These are phyloP conservation scores for Aspergillus pseudonomiae DNA, from an alignment of 2,329 filamentous ascomycete genomes.

Conservation along the genomic window DNA sequence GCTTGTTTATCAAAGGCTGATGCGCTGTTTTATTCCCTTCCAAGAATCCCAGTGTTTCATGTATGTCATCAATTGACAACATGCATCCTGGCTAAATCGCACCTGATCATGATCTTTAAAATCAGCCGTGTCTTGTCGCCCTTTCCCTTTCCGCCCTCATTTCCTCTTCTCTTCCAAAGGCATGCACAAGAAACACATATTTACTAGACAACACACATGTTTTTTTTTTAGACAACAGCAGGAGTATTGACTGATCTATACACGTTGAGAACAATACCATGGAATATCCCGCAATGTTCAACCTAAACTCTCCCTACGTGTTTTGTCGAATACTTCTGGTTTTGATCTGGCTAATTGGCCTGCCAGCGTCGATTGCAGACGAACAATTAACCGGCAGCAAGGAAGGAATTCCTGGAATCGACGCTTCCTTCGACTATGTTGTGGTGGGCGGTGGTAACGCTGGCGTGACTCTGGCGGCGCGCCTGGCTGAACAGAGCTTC, in stretches of 20 bases:
- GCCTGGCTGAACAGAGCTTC: conserved; percentile 53
- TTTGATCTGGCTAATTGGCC: neutral
- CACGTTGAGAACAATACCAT: neutral
- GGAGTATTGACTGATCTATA: neutral
- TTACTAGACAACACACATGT: neutral
- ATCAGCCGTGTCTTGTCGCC: neutral
- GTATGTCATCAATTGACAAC: neutral
- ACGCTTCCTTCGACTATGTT: conserved; percentile 33
- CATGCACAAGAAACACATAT: neutral
- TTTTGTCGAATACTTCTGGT: neutral
- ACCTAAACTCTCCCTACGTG: neutral
- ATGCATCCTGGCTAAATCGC: neutral
- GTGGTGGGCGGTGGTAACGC: conserved; percentile 44
- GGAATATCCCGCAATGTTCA: neutral
- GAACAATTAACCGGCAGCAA: neutral
- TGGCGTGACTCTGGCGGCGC: conserved; percentile 49
- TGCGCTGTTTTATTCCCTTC: neutral
- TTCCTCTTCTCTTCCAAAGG: neutral
- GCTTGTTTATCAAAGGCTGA: neutral
- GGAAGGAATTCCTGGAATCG: conserved; percentile 13
- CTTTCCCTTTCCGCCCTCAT: neutral
- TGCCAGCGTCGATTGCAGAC: neutral
- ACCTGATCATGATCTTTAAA: neutral
- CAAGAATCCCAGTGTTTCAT: neutral
- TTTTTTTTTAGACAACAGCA: neutral